Evolutionary conservation across 2,329 filamentous ascomycete genomes (phyloP), one percentile per base, ranked within the genome.

Genomic region (Colletotrichum truncatum): DNA sequence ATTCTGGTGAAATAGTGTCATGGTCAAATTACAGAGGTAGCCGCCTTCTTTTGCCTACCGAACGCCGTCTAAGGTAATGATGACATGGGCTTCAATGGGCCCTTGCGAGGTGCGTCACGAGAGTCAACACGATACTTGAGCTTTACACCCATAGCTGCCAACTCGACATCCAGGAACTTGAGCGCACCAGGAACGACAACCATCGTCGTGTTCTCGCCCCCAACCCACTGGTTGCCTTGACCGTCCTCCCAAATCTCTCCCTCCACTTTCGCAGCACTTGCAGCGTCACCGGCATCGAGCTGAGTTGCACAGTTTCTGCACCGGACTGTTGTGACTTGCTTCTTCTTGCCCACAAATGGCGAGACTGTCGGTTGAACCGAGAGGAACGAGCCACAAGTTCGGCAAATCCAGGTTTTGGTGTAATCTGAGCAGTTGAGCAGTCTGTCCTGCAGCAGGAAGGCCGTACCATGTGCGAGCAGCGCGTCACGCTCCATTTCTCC

Each of bases 401-500:
- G 91, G 79, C 96, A 99, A 69, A 98, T 90, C 89, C 94, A 97
- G 1, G 94, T 91, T 68, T 91, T 90, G 26, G 91, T 89, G 77
- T 97, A 97, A 78, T 99, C 96, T 55, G 93, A 97, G 81, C 96
- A 99, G 83, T 99, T 98, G 84, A 99, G 90, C 66, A 99, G 84
- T 64, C 96, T 91, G 78, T 99, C 96, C 77, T 99, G 96, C 6
- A 99, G 87, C 66, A 99, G 80, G 83, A 97, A 98, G 4, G 95
- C 94, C 2, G 94, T 96, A 23, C 96, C 96, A 84, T 99, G 96
- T 4, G 96, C 96, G 62, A 99, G 87, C 21, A 99, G 85, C 4
- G 95, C 93, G 78, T 99, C 96, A 70, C 96, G 92, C 82, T 99
- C 96, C 96, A 99, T 99, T 80, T 99, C 96, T 80, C 96, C 96